Evolutionary conservation across 176 grass and related monocot species (phyloP).

Genomic region (Cenchrus americanus): DNA sequence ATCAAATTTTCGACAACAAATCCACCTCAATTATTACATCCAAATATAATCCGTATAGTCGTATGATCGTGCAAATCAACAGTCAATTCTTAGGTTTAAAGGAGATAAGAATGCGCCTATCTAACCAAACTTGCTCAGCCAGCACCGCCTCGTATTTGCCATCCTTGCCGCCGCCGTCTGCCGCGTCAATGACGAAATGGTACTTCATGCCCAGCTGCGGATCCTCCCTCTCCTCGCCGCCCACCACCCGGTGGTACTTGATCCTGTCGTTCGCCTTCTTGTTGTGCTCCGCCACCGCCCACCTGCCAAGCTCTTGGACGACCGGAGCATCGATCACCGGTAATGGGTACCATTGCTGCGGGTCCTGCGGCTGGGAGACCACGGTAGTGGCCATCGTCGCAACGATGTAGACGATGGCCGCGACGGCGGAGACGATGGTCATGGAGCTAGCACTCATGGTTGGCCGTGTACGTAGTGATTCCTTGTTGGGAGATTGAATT

Average conservation of each 20-base stretch:
- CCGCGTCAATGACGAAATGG: slow-evolving; percentile 31
- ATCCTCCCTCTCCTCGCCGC: not conserved
- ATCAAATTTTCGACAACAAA: too few relatives aligned
- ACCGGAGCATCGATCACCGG: not conserved
- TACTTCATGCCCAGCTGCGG: slow-evolving; percentile 46
- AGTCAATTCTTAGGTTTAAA: not conserved
- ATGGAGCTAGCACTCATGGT: slow-evolving; percentile 1
- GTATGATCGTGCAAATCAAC: not conserved
- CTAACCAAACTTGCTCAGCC: not conserved
- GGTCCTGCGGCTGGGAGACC: accelerated
- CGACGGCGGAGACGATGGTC: not conserved
- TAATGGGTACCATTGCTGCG: not conserved
- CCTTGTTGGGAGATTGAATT: too few relatives aligned
- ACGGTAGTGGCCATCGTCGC: not conserved
- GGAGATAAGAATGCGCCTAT: not conserved
- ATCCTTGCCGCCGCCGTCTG: not conserved
- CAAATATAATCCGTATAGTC: too few relatives aligned
- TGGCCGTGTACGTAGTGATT: not conserved
- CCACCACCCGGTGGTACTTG: slow-evolving; percentile 24
- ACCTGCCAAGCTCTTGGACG: slow-evolving; percentile 31
- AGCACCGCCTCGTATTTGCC: slow-evolving; percentile 25
- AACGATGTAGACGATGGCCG: not conserved
- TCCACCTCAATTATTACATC: too few relatives aligned
- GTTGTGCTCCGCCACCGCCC: slow-evolving; percentile 47
- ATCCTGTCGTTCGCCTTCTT: slow-evolving; percentile 23